Percentiles rank a stretch among this genome's conserved stretches.
Evolutionary conservation across 2,329 filamentous ascomycete genomes (phyloP).

Genomic region (Neonectria sp.): DNA sequence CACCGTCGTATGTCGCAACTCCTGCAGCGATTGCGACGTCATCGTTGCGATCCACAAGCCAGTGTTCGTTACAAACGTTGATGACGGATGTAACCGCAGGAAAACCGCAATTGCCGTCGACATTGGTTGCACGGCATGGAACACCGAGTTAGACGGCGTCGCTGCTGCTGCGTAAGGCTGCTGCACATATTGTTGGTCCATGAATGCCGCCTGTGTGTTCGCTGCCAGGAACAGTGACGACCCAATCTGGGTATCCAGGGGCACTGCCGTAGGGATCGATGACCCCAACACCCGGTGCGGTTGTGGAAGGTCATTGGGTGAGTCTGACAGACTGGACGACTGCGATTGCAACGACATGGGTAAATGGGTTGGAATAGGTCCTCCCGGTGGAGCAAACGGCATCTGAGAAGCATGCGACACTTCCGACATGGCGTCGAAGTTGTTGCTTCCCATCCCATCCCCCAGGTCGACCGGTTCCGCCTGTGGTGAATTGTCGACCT

Average conservation of each 20-base stretch:
- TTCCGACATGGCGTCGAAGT: conserved; percentile 46
- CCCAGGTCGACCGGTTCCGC: conserved; percentile 37
- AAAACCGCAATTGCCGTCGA: conserved; percentile 69
- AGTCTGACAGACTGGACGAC: conserved; percentile 34
- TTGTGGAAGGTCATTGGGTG: conserved; percentile 37
- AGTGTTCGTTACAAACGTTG: conserved; percentile 64
- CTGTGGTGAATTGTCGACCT: conserved; percentile 32
- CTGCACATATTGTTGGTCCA: conserved; percentile 51
- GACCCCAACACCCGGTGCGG: conserved; percentile 46
- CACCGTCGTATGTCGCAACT: conserved; percentile 74
- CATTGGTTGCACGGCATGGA: conserved; percentile 41
- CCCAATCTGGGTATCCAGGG: conserved; percentile 54
- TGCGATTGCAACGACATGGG: conserved; percentile 43
- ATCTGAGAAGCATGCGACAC: conserved; percentile 43
- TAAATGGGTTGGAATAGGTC: conserved; percentile 37
- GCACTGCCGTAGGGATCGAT: conserved; percentile 41
- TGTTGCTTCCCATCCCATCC: conserved; percentile 37
- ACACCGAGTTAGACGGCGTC: conserved; percentile 42
- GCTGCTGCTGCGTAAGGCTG: conserved; percentile 47
- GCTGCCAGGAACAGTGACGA: conserved; percentile 58
- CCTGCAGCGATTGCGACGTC: conserved; percentile 68
- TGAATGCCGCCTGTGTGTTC: conserved; percentile 56
- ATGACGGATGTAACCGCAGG: conserved; percentile 78
- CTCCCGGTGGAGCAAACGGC: conserved; percentile 40
- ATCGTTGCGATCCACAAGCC: conserved; percentile 79